Base-by-base conservation (phyloP, 768 basidiomycete genomes). In the Ephemerocybe angulata region DNA sequence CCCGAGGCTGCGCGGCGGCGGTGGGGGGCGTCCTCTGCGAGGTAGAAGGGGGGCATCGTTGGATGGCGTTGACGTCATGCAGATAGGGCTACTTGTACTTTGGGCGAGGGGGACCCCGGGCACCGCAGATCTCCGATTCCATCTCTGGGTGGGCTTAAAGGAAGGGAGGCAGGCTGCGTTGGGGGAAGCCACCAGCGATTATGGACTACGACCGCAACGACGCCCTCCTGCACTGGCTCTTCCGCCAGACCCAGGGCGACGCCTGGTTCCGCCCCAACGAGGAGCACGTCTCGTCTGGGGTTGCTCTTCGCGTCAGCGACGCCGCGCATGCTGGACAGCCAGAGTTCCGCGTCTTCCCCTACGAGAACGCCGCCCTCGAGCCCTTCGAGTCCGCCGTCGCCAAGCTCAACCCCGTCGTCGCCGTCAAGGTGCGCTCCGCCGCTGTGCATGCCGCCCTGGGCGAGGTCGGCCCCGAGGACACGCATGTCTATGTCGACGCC, bases 251-350 rank as follows among this genome's bases (percentile, higher is more conserved):
- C 0, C 88, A 89, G 65, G 87, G 86, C 37, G 88, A 90, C 50
- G 86, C 87, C 3, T 90, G 88, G 88, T 90, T 90, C 67, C 83
- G 88, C 56, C 87, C 88, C 12, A 81, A 87, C 29, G 86, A 88
- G 59, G 81, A 88, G 65, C 80, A 82, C 60, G 74, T 89, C 47
- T 85, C 88, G 22, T 83, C 84, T 0, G 88, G 88, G 27, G 87
- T 90, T 31, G 88, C 87, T 31, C 70, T 90, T 6, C 65, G 79
- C 5, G 72, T 79, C 2, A 67, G 66, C 25, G 75, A 79, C 55
- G 76, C 56, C 44, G 31, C 58, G 51, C 62, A 62, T 41, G 54
- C 65, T 28, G 62, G 62, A 15, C 54, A 68, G 10, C 76, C 77
- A 1, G 76, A 77, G 53, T 91, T 87, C 64, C 84, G 91, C 50